Evolutionary conservation across 768 basidiomycete genomes (phyloP).

Genomic region (Gymnopilus dilepis): DNA sequence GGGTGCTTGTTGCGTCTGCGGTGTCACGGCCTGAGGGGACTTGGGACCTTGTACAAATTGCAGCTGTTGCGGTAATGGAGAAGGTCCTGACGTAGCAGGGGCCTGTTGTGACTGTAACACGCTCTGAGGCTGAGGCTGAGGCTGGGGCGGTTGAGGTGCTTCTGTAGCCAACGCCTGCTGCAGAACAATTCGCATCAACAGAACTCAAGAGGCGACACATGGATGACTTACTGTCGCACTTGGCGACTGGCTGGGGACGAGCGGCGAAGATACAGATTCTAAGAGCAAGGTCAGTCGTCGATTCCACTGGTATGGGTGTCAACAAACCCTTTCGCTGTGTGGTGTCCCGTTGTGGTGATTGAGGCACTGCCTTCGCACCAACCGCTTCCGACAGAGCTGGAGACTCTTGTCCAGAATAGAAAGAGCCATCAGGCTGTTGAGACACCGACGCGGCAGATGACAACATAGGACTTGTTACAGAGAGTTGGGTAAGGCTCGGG

Average conservation of each 20-base stretch:
- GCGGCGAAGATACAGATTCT: conserved; percentile 55
- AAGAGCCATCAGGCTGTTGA: conserved; percentile 70
- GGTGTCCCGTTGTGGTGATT: conserved; percentile 57
- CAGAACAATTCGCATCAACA: conserved; percentile 16
- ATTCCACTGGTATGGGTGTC: conserved; percentile 23
- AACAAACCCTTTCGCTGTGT: conserved; percentile 53
- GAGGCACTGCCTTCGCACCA: conserved; percentile 52
- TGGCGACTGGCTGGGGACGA: conserved; percentile 47
- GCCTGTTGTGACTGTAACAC: conserved; percentile 33
- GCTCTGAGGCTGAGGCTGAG: conserved; percentile 34
- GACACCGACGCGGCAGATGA: conserved; percentile 75
- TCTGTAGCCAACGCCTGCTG: conserved; percentile 46
- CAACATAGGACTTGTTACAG: conserved; percentile 80
- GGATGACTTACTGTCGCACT: conserved; percentile 43
- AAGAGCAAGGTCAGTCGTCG: conserved; percentile 14
- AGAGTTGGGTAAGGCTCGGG: conserved; percentile 86
- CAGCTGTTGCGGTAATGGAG: conserved; percentile 50
- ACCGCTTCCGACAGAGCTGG: conserved; percentile 75
- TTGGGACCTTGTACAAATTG: conserved; percentile 32
- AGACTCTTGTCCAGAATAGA: conserved; percentile 74
- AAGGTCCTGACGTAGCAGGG: conserved; percentile 39
- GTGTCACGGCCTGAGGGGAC: conserved; percentile 41
- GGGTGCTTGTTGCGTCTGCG: conserved; percentile 57
- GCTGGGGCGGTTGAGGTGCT: conserved; percentile 40
- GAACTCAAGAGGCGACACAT: neutral